These are phyloP conservation scores for Penicillium hesseltinei DNA, from an alignment of 2,329 filamentous ascomycete species.

Conservation along the genomic window DNA sequence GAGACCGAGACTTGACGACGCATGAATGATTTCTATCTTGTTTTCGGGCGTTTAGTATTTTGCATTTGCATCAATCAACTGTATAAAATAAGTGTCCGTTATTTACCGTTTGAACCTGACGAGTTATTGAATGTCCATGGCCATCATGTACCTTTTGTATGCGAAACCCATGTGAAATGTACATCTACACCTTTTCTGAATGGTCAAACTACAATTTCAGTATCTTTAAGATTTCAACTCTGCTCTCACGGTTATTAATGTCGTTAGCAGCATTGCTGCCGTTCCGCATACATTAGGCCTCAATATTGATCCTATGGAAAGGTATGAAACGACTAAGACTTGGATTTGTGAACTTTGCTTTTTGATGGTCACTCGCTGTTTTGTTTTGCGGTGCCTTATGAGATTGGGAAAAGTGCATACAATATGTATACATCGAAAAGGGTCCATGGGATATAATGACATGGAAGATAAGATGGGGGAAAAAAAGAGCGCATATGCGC, in stretches of 20 bases:
- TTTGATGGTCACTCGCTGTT: not conserved
- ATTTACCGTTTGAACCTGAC: not conserved
- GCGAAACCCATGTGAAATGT: too few relatives aligned
- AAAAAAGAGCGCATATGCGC: not conserved
- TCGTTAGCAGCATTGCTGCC: too few relatives aligned
- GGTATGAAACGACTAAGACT: not conserved
- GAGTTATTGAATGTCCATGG: not conserved
- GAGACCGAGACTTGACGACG: conserved; percentile 64
- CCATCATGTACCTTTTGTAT: not conserved
- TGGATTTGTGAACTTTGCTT: not conserved
- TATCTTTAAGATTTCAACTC: too few relatives aligned
- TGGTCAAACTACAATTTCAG: not conserved
- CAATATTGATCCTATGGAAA: not conserved
- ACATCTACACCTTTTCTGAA: not conserved
- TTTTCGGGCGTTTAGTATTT: not conserved
- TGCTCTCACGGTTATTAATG: too few relatives aligned
- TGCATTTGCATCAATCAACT: not conserved
- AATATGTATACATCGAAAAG: not conserved
- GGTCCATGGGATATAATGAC: conserved; percentile 1
- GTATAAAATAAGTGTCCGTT: not conserved
- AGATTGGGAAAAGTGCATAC: not conserved
- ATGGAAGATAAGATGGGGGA: not conserved
- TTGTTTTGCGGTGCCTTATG: not conserved
- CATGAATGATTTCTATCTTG: not conserved
- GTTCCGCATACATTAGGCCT: too few relatives aligned